A percentile compares a stretch with the other conserved stretches of the same genome.
Evolutionary conservation across 1,139 yeast genomes (phyloP).

Genomic region (Geotrichum bryndzae): DNA sequence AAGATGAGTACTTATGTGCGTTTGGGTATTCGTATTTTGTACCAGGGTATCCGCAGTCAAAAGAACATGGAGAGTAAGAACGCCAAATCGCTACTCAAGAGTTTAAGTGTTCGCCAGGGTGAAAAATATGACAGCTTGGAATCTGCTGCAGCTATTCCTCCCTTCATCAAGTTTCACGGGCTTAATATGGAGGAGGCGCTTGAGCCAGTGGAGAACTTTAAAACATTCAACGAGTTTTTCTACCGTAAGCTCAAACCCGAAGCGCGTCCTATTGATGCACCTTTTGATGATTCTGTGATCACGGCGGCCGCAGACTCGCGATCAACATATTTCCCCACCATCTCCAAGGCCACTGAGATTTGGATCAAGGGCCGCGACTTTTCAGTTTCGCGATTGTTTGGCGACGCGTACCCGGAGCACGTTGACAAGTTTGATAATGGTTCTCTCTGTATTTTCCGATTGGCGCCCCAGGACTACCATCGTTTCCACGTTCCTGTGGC

Average conservation of each 20-base stretch:
- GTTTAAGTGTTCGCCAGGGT: slow-evolving; percentile 76
- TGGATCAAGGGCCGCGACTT: slow-evolving; percentile 90
- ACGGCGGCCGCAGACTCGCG: slow-evolving; percentile 88
- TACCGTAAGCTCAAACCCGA: slow-evolving; percentile 68
- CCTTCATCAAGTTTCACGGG: slow-evolving; percentile 76
- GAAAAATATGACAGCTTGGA: slow-evolving; percentile 65
- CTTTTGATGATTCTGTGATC: slow-evolving; percentile 44
- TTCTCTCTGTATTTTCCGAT: slow-evolving; percentile 68
- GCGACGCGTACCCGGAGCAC: slow-evolving; percentile 48
- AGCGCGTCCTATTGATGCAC: slow-evolving; percentile 64
- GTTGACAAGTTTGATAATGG: slow-evolving; percentile 46
- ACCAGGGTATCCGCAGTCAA: slow-evolving; percentile 55
- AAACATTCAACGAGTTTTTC: slow-evolving; percentile 81
- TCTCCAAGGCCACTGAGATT: slow-evolving; percentile 57
- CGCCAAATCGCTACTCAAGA: slow-evolving; percentile 53
- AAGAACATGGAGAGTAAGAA: slow-evolving; percentile 47
- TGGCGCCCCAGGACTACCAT: slow-evolving; percentile 97
- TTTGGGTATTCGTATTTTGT: slow-evolving; percentile 75
- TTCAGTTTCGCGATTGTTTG: slow-evolving; percentile 57
- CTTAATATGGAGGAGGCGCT: slow-evolving; percentile 66
- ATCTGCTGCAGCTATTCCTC: slow-evolving; percentile 60
- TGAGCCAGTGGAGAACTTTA: slow-evolving; percentile 46
- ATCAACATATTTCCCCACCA: slow-evolving; percentile 59
- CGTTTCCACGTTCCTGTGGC: slow-evolving; percentile 84
- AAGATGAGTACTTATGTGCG: slow-evolving; percentile 86